A percentile compares a stretch with the other conserved stretches of the same genome.
These are phyloP conservation scores for Chaetoceros muelleri DNA, from an alignment of 108 stramenopile species.

Conservation along the genomic window DNA sequence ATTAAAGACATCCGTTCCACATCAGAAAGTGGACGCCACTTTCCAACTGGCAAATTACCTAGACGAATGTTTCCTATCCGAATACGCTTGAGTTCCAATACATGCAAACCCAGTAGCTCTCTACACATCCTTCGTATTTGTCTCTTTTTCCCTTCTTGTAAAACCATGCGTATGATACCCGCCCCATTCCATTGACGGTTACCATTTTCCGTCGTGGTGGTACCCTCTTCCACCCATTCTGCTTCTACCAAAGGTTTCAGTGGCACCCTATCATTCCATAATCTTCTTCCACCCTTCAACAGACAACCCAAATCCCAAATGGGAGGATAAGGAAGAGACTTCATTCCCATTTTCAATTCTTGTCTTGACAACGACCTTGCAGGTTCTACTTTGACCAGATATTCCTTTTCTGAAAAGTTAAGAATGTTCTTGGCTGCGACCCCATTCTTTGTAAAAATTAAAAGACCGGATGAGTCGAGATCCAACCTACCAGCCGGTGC, in stretches of 20 bases:
- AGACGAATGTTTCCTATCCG: slow-evolving; percentile 53
- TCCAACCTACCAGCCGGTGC: slow-evolving; percentile 70
- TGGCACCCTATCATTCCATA: slow-evolving; percentile 30
- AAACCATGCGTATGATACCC: slow-evolving; percentile 37
- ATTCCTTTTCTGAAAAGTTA: slow-evolving; percentile 60
- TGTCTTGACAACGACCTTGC: slow-evolving; percentile 19
- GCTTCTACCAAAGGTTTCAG: slow-evolving; percentile 41
- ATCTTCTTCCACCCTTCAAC: slow-evolving; percentile 21
- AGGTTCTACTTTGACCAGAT: slow-evolving; percentile 44
- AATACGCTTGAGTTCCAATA: slow-evolving; percentile 34
- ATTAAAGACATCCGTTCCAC: slow-evolving; percentile 20
- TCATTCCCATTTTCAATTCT: slow-evolving; percentile 33
- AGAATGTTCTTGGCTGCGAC: slow-evolving; percentile 56
- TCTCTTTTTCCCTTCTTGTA: slow-evolving; percentile 63
- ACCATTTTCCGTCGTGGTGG: slow-evolving; percentile 1
- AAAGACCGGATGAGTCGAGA: slow-evolving; percentile 49
- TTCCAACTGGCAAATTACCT: slow-evolving; percentile 34
- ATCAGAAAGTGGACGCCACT: slow-evolving; percentile 37
- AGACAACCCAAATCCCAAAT: slow-evolving; percentile 26
- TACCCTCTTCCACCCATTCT: slow-evolving; percentile 32
- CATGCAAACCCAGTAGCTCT: slow-evolving; percentile 57
- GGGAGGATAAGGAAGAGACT: slow-evolving; percentile 16
- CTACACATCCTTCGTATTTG: slow-evolving; percentile 73
- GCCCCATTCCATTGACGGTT: neutral
- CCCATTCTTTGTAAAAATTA: slow-evolving; percentile 58